A percentile compares a stretch with the other conserved stretches of the same genome.
Conservation (phyloP, 805 yeast species). For the Cyberlindnera xylosilytica region DNA sequence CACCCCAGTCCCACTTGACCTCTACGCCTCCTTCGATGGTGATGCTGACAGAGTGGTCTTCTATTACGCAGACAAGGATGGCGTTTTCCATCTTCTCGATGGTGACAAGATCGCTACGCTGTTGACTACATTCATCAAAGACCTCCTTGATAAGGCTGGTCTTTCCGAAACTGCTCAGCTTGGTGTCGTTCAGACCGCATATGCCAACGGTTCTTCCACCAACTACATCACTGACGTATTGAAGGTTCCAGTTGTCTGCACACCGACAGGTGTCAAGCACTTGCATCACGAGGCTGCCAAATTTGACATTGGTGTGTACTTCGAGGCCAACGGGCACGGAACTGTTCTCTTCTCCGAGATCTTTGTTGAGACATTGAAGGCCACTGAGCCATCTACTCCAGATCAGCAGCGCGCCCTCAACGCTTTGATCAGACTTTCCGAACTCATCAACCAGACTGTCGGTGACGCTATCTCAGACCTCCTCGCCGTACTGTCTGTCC, state of each 20-base stretch:
- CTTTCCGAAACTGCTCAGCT: conserved; percentile 34
- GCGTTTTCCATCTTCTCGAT: conserved; percentile 61
- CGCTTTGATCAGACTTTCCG: conserved; percentile 57
- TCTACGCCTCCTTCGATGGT: conserved; percentile 90
- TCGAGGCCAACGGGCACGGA: conserved; percentile 99
- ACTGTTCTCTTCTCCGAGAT: conserved; percentile 77
- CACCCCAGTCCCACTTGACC: conserved; percentile 38
- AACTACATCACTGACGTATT: conserved; percentile 58
- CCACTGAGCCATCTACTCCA: conserved; percentile 35
- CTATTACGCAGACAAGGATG: conserved; percentile 46
- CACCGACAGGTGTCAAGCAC: conserved; percentile 96
- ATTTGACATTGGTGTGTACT: conserved; percentile 89
- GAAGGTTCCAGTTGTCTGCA: conserved; percentile 76
- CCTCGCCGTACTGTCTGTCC: conserved; percentile 67
- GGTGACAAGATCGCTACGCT: conserved; percentile 93
- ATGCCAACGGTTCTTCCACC: conserved; percentile 94
- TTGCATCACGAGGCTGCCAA: conserved; percentile 85
- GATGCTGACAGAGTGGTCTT: conserved; percentile 95
- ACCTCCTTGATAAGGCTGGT: conserved; percentile 45
- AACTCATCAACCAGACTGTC: conserved; percentile 91
- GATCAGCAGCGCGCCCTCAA: conserved; percentile 47
- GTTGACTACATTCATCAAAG: conserved; percentile 64
- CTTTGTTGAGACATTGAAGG: conserved; percentile 39
- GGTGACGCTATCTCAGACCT: conserved; percentile 97
- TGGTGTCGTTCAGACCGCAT: conserved; percentile 96